Conservation (phyloP, 2,329 filamentous ascomycete species). For the Pyrenophora teres region DNA sequence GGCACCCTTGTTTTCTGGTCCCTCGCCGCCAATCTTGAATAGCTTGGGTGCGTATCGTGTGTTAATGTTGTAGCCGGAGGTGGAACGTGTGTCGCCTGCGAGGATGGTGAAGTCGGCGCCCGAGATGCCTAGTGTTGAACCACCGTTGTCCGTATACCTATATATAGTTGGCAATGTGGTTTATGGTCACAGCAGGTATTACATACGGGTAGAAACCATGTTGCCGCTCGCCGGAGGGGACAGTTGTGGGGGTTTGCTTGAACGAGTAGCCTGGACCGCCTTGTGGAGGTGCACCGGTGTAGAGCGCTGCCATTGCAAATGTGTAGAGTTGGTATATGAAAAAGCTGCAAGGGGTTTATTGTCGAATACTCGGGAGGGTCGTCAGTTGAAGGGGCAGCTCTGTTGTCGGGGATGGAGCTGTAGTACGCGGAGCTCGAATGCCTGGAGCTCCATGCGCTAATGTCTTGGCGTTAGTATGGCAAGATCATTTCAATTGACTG, state of each 20-base stretch:
- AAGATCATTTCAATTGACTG: not conserved
- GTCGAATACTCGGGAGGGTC: constrained; percentile 16
- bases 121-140: constrained; percentile 92
- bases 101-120: constrained; percentile 95
- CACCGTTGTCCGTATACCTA: constrained; percentile 97
- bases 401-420: constrained; percentile 32
- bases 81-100: constrained; percentile 94
- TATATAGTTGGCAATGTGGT: constrained; percentile 8
- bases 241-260: constrained; percentile 55
- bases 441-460: constrained; percentile 18
- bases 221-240: constrained; percentile 60
- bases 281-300: constrained; percentile 56
- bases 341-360: constrained; percentile 3
- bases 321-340: not conserved
- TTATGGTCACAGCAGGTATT: not conserved
- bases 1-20: constrained; percentile 80
- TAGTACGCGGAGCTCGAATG: constrained; percentile 33
- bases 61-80: constrained; percentile 97
- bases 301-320: constrained; percentile 58
- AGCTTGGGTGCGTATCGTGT: constrained; percentile 93
- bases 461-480: constrained; percentile 15
- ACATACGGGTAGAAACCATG: constrained; percentile 92
- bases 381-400: constrained; percentile 19
- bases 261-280: constrained; percentile 65
- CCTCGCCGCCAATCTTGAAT: constrained; percentile 94